phyloP scores from a whole-genome alignment of 2,329 filamentous ascomycete genomes.

The Aspergillus pseudoterreus region DNA sequence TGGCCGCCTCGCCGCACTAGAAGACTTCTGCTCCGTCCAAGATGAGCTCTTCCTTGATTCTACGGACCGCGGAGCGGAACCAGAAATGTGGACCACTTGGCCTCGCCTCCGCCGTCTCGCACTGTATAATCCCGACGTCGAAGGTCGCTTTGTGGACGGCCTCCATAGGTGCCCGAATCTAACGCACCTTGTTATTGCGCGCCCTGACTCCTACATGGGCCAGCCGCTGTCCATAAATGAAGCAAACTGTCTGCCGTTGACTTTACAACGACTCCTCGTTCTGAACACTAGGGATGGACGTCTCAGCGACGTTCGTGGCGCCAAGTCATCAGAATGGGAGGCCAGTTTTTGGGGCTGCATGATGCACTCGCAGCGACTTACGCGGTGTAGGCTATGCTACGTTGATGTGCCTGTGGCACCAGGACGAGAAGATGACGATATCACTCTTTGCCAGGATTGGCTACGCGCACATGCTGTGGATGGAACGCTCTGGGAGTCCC shows the following conservation, averaged over 20 bases:
- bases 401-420: not conserved
- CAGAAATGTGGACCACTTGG: constrained; percentile 12
- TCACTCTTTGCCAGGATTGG: constrained; percentile 1
- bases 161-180: constrained; percentile 9
- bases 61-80: not conserved
- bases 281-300: not conserved
- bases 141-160: constrained; percentile 6
- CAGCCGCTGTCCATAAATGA: not conserved
- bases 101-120: constrained; percentile 9
- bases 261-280: not conserved
- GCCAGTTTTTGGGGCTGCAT: not conserved
- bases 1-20: constrained; percentile 8
- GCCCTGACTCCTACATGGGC: constrained; percentile 5
- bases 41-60: constrained; percentile 12
- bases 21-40: constrained; percentile 11
- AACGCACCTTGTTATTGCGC: constrained; percentile 12
- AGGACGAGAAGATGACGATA: not conserved
- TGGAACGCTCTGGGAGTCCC: not conserved
- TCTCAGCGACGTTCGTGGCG: not conserved
- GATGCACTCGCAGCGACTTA: not conserved
- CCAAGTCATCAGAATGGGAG: not conserved
- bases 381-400: not conserved
- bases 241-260: not conserved
- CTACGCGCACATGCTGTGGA: not conserved
- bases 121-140: constrained; percentile 10